Base-by-base conservation (phyloP, 768 basidiomycete genomes). In the Calocera cornea region DNA sequence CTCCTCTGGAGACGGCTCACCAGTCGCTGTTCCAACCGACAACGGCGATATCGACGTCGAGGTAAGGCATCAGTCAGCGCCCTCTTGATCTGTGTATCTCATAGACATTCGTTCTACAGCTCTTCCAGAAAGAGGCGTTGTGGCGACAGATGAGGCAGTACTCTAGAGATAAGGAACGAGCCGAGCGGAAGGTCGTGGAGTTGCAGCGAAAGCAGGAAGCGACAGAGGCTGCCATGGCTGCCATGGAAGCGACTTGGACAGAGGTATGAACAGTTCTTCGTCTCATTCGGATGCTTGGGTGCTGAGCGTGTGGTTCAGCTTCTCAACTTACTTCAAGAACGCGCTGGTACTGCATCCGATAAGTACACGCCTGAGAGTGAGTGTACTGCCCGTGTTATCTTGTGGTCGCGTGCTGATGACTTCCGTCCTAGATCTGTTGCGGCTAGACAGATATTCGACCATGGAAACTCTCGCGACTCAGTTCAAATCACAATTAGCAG, bases 71-170 rank as follows among this genome's bases (percentile, higher is more conserved):
- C 54, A 60, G 54, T 60, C 54, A 60, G 54, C 54, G 24, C 27
- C 27, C 14, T 60, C 54, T 60, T 22, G 7, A 36, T 66, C 33
- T n/a, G 41, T 38, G 50, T 31, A 19, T 16, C 31, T 29, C 44
- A 64, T 66, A 65, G 66, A 72, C 36, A 66, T 50, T 65, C 38
- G 66, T 60, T 68, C 68, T 70, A 29, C 70, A 92, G 90, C 79
- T 83, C n/a, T 92, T 90, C 75, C 84, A 88, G 69, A 92, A 93
- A 76, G 89, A 90, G 72, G 91, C 91, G 47, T 86, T 93, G 64
- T 92, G 85, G 76, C 83, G 91, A 41, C 81, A 89, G 68, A 92
- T 93, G 90, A 86, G 81, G 72, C 84, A 91, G 72, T 92, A 92
- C 75, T 84, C 86, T 66, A 83, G 88, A 69, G 86, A 90, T 78